A percentile compares a stretch with the other conserved stretches of the same genome.
These are phyloP conservation scores for Candida pseudoviswanathii DNA, from an alignment of 1,139 yeast genomes.

Conservation along the genomic window DNA sequence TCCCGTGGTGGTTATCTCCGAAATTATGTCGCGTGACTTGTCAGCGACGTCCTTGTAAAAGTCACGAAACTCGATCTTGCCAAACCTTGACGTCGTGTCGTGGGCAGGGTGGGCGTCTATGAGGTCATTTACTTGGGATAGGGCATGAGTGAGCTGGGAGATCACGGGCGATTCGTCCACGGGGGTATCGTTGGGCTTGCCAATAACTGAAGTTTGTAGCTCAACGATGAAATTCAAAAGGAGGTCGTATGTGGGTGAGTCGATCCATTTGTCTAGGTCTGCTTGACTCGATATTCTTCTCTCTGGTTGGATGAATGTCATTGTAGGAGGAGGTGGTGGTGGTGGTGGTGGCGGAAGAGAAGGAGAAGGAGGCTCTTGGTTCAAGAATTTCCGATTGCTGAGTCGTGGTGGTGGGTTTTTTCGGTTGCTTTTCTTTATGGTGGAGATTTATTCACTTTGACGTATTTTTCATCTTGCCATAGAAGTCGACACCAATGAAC, in stretches of 20 bases:
- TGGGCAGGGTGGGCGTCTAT: constrained; percentile 67
- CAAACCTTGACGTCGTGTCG: constrained; percentile 76
- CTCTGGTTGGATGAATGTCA: constrained; percentile 33
- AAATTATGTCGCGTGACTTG: constrained; percentile 28
- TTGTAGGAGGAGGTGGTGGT: background rate
- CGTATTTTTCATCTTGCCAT: background rate
- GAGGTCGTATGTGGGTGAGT: constrained; percentile 50
- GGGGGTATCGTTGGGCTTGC: constrained; percentile 51
- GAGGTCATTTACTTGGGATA: constrained; percentile 47
- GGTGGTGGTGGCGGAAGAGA: background rate
- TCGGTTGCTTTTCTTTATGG: background rate
- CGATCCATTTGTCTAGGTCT: constrained; percentile 68
- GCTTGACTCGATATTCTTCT: constrained; percentile 59
- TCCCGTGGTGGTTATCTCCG: constrained; percentile 17
- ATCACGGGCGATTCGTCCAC: constrained; percentile 29
- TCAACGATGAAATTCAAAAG: constrained; percentile 57
- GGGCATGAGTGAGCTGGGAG: constrained; percentile 33
- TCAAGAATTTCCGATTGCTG: background rate
- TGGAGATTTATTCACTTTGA: background rate
- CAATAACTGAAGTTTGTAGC: constrained; percentile 69
- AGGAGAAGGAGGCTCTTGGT: background rate
- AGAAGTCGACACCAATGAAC: background rate
- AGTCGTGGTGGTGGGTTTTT: background rate
- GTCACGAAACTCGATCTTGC: constrained; percentile 84
- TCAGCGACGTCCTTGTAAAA: constrained; percentile 69